Percentiles rank a stretch among this genome's conserved stretches.
Conservation (phyloP, 352 stramenopile genomes). For the Phytophthora pistaciae region DNA sequence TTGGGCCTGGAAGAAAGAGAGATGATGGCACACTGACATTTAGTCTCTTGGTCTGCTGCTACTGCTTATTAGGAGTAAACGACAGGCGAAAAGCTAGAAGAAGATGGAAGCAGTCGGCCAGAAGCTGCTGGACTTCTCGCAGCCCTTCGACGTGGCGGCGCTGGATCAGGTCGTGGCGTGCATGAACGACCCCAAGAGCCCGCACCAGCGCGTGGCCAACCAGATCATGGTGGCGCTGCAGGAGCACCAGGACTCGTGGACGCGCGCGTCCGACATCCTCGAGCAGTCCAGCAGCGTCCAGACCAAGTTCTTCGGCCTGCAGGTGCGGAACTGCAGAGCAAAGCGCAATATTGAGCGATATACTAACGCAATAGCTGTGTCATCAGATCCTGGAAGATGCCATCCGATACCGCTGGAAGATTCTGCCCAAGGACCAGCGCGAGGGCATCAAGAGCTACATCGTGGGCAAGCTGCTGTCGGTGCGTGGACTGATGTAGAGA, state of each 20-base stretch:
- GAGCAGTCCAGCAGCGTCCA: slow-evolving; percentile 91
- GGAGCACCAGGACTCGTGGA: slow-evolving; percentile 94
- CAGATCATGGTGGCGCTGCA: slow-evolving; percentile 95
- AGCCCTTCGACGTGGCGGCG: slow-evolving; percentile 96
- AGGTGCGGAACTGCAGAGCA: slow-evolving; percentile 46
- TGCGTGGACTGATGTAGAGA: slow-evolving; percentile 36
- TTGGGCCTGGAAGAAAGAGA: neutral
- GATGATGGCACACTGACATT: slow-evolving; percentile 3
- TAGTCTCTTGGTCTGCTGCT: neutral
- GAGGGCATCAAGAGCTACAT: slow-evolving; percentile 99
- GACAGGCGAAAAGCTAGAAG: neutral
- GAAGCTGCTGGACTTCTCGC: slow-evolving; percentile 94
- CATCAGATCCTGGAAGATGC: slow-evolving; percentile 97
- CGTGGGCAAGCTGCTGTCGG: slow-evolving; percentile 96
- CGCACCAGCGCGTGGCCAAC: slow-evolving; percentile 93
- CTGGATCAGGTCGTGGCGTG: slow-evolving; percentile 97
- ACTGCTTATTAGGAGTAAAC: slow-evolving; percentile 15
- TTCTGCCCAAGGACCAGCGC: slow-evolving; percentile 96
- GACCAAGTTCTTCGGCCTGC: slow-evolving; percentile 95
- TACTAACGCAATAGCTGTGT: slow-evolving; percentile 10
- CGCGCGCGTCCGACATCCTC: slow-evolving; percentile 96
- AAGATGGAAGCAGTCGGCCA: slow-evolving; percentile 91
- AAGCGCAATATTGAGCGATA: neutral
- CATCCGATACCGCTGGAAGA: slow-evolving; percentile 98
- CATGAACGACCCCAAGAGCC: slow-evolving; percentile 96